Conservation (phyloP, 2,329 filamentous ascomycete species). For the Penicillium sp. region DNA sequence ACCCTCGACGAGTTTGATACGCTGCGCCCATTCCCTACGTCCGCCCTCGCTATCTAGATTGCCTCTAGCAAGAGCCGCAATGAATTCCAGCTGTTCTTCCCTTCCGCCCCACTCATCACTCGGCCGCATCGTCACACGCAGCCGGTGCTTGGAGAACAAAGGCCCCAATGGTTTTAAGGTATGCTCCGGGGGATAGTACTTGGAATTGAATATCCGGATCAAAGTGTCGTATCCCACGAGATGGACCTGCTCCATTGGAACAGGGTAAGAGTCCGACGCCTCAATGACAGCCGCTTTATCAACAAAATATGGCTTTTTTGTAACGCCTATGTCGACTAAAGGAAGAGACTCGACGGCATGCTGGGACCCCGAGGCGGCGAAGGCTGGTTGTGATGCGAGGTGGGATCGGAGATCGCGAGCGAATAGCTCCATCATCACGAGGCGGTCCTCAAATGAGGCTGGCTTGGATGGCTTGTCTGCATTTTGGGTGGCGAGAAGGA, state of each 20-base stretch:
- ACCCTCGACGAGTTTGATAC: conserved; percentile 44
- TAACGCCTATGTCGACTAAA: conserved; percentile 49
- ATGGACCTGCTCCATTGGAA: conserved; percentile 46
- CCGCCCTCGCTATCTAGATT: conserved; percentile 38
- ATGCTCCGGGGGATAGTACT: conserved; percentile 49
- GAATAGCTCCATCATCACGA: conserved; percentile 51
- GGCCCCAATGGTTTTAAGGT: conserved; percentile 43
- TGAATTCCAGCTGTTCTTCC: conserved; percentile 42
- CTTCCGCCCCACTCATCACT: conserved; percentile 41
- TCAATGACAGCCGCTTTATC: conserved; percentile 50
- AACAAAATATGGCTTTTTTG: conserved; percentile 49
- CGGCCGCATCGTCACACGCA: conserved; percentile 47
- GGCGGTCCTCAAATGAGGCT: conserved; percentile 49
- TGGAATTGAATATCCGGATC: conserved; percentile 49
- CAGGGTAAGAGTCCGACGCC: conserved; percentile 36
- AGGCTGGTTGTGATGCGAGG: conserved; percentile 20
- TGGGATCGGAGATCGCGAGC: conserved; percentile 44
- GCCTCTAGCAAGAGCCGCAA: conserved; percentile 40
- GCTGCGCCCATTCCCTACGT: conserved; percentile 44
- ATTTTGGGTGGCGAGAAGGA: conserved; percentile 64
- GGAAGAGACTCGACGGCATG: conserved; percentile 20
- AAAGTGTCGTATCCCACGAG: conserved; percentile 51
- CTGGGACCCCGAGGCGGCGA: conserved; percentile 1
- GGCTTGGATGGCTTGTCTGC: conserved; percentile 60
- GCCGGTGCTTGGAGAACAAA: conserved; percentile 44